Conservation (phyloP, 1,284 basidiomycete species). For the Austroboletus olivaceoglutinosus region DNA sequence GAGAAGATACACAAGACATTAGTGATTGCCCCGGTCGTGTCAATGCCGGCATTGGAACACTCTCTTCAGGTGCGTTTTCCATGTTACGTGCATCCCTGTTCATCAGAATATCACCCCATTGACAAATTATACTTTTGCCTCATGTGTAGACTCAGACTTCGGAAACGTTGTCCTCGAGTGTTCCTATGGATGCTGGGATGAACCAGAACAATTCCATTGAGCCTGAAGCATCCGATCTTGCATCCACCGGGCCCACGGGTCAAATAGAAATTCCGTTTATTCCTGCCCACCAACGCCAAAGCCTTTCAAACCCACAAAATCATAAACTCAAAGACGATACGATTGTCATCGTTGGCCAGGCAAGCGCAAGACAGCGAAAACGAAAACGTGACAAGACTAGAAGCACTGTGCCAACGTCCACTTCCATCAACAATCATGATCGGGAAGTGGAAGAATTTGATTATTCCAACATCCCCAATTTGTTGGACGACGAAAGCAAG, state of each 20-base stretch:
- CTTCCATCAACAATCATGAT: conserved; percentile 16
- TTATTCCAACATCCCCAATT: conserved; percentile 70
- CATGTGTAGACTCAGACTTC: conserved; percentile 9
- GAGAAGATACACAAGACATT: conserved; percentile 53
- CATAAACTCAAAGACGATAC: conserved; percentile 50
- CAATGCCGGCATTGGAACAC: conserved; percentile 24
- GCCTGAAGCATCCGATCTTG: conserved; percentile 12
- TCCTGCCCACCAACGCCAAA: conserved; percentile 52
- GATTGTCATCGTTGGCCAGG: conserved; percentile 69
- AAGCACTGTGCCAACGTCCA: conserved; percentile 1
- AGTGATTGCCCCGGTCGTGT: conserved; percentile 52
- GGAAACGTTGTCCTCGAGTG: conserved; percentile 1
- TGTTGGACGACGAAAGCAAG: conserved; percentile 61
- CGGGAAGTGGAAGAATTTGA: conserved; percentile 60
- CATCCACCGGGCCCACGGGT: conserved; percentile 31
- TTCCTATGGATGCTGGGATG: conserved; percentile 1
- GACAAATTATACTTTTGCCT: conserved; percentile 1
- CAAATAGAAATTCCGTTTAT: conserved; percentile 70
- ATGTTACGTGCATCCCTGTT: background rate
- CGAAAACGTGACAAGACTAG: conserved; percentile 36
- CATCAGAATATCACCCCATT: background rate
- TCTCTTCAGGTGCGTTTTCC: conserved; percentile 10
- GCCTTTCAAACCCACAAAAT: conserved; percentile 12
- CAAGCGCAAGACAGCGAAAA: conserved; percentile 60
- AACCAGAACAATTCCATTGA: conserved; percentile 6